These are phyloP conservation scores for Corymbia maculata DNA, from an alignment of 345 rosid species.

Conservation along the genomic window DNA sequence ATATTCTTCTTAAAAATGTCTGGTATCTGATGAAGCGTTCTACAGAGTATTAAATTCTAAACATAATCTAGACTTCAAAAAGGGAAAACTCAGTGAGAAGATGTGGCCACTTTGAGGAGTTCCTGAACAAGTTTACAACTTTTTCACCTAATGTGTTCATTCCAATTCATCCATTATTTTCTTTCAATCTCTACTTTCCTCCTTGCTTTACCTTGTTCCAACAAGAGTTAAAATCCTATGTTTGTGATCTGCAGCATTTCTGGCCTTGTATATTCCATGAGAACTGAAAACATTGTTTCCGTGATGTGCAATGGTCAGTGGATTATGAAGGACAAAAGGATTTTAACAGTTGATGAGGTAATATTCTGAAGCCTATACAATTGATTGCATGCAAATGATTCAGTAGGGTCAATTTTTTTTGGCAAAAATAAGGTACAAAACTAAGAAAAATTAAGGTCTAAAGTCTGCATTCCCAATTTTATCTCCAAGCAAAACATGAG, in stretches of 20 bases:
- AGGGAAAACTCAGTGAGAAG: not conserved
- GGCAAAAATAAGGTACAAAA: too few species aligned
- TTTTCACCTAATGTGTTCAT: not conserved
- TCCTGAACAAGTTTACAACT: not conserved
- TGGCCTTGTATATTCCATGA: conserved; percentile 53
- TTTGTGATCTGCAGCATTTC: conserved; percentile 35
- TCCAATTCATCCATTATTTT: not conserved
- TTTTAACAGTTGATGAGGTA: conserved; percentile 50
- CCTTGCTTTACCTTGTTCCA: not conserved
- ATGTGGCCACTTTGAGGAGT: not conserved
- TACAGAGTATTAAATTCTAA: not conserved
- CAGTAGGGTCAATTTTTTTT: too few species aligned
- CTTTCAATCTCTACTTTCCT: not conserved
- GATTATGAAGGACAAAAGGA: conserved; percentile 59
- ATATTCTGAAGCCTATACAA: not conserved
- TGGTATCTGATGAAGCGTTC: not conserved
- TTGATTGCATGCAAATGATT: not conserved
- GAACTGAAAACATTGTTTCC: conserved; percentile 51
- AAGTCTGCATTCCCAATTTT: too few species aligned
- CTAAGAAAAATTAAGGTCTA: too few species aligned
- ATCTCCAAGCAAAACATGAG: too few species aligned
- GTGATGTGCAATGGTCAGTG: conserved; percentile 71
- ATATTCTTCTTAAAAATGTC: not conserved
- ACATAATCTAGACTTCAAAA: not conserved
- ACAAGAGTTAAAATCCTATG: not conserved